Evolutionary conservation across 345 rosid species (phyloP), one percentile per base, ranked within the genome.

Genomic region (Viola odorata): DNA sequence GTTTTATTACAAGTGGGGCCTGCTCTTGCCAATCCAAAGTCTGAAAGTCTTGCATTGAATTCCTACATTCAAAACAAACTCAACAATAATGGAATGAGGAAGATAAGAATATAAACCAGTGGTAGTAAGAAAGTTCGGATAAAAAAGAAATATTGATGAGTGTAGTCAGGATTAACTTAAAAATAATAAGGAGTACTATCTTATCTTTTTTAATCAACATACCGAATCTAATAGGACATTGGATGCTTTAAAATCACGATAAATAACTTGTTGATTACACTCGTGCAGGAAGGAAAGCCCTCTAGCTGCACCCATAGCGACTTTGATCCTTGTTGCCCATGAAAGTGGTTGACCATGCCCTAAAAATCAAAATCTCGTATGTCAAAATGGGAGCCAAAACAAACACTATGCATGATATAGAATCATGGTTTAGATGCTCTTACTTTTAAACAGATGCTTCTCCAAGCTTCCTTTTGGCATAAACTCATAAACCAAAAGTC

Each of bases 401-500:
- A 23, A 23, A 23, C 32, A 23, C 32, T 23, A 23, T 23, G 32
- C 32, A 23, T 23, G 32, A 23, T 23, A 23, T 23, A 23, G 32
- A 15, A 45, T 12, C 12, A 4, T 41, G 51, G 8, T 17, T 16
- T 37, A 1, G 13, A 58, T 4, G 12, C 50, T 15, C 69, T 79
- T 75, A 91, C 98, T 81, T 63, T 71, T 67, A 57, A 86, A 88
- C 32, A 91, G 75, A 82, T 88, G 95, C 60, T 81, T 78, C 58
- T 83, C 96, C 41, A 91, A 67, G 72, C 96, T 83, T 41, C 96
- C 96, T 70, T 81, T 83, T 55, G 94, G 74, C 89, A 88, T 70
- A 75, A 63, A 79, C 72, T 91, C 98, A 38, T 91, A 91, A 45
- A 91, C 95, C 81, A 91, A 75, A 66, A 91, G 91, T 37, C 85